Evolutionary conservation across 345 rosid genomes (phyloP).

Genomic region (Boechera stricta): DNA sequence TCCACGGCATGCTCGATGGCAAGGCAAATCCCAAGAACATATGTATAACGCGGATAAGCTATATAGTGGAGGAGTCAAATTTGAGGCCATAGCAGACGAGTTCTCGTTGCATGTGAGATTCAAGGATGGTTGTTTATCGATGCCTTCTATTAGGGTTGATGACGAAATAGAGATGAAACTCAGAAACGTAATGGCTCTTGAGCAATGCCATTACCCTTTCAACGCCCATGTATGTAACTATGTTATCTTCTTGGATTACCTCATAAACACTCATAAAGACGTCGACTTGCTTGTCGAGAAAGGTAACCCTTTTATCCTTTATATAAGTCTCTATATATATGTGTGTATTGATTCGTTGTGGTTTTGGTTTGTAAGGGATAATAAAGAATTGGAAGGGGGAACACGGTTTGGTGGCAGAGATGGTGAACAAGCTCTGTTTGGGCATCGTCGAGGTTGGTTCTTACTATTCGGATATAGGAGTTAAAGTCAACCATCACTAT

Average conservation of each 20-base stretch:
- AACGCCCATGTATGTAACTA: background rate
- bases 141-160: background rate
- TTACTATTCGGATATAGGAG: background rate
- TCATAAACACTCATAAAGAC: slow-evolving; percentile 15
- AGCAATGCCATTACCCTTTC: background rate
- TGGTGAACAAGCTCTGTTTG: slow-evolving; percentile 8
- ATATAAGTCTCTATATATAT: background rate
- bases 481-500: background rate
- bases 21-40: background rate
- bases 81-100: background rate
- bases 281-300: slow-evolving; percentile 34
- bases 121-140: background rate
- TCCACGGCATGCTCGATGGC: background rate
- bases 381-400: slow-evolving; percentile 17
- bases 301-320: background rate
- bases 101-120: background rate
- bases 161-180: background rate
- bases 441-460: background rate
- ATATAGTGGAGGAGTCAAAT: background rate
- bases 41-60: background rate
- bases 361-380: slow-evolving; percentile 1
- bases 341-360: background rate
- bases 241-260: slow-evolving; percentile 14
- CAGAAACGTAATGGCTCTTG: slow-evolving; percentile 7
- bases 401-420: slow-evolving; percentile 3